Percentiles rank a stretch among this genome's conserved stretches.
Evolutionary conservation across 306 rosid genomes (phyloP).

Genomic region (Dalbergia cultrata): DNA sequence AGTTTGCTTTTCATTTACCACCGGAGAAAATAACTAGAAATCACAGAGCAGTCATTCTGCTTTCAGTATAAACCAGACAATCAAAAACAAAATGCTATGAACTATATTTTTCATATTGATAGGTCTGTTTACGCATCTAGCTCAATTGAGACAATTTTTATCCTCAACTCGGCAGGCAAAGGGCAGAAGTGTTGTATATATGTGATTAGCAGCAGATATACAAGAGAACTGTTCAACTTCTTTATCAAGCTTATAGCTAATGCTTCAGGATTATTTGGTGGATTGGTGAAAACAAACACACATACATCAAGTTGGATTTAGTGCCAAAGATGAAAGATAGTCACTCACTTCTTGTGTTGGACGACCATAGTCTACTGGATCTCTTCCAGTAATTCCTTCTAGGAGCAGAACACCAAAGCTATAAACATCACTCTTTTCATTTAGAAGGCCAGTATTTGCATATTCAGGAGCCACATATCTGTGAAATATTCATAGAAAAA

Average conservation of each 20-base stretch:
- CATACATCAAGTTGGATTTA: slow-evolving; percentile 37
- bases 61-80: slow-evolving; percentile 27
- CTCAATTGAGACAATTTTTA: slow-evolving; percentile 31
- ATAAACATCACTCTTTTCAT: slow-evolving; percentile 94
- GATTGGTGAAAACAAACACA: slow-evolving; percentile 12
- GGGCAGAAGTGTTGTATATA: not conserved
- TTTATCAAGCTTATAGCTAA: slow-evolving; percentile 38
- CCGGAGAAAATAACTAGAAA: slow-evolving; percentile 20
- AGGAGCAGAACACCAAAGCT: slow-evolving; percentile 91
- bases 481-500: slow-evolving; percentile 37
- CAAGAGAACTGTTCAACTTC: not conserved
- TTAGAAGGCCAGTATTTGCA: slow-evolving; percentile 90
- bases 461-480: slow-evolving; percentile 96
- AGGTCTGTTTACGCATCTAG: not conserved
- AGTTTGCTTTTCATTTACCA: slow-evolving; percentile 18
- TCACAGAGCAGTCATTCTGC: slow-evolving; percentile 1
- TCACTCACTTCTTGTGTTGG: slow-evolving; percentile 77
- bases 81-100: slow-evolving; percentile 8
- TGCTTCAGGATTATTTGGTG: slow-evolving; percentile 24
- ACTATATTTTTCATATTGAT: not conserved
- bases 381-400: slow-evolving; percentile 92
- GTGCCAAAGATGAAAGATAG: slow-evolving; percentile 13
- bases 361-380: slow-evolving; percentile 91
- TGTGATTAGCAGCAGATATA: slow-evolving; percentile 25
- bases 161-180: slow-evolving; percentile 4